Evolutionary conservation across 2,329 filamentous ascomycete species (phyloP), one percentile per base, ranked within the genome.

Genomic region (Rhexocercosporidium sp.): DNA sequence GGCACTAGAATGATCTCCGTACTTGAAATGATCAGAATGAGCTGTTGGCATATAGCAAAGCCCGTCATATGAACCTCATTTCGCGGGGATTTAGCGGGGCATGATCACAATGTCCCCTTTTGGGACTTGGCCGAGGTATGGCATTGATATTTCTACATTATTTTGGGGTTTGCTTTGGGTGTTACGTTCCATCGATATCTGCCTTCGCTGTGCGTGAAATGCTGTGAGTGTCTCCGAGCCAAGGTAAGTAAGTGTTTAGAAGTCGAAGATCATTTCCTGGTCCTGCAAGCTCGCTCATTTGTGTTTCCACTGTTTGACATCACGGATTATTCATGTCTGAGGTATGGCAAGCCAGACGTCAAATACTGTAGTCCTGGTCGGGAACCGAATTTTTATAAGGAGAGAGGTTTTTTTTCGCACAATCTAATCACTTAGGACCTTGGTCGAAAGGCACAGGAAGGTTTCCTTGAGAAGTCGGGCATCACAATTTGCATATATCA

Each of bases 61-160:
- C 34, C 27, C 22, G 56, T 59, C 56, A 41, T 44, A 27, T 44
- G 56, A 44, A 9, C 27, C 51, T 56, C 49, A 31, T 20, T 11
- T 25, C 4, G 14, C 14, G 2, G 20, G 25, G 25, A 16, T 22
- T 27, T 57, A 5, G 54, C 34, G 34, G 34, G 20, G 34, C 18
- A 29, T 44, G 56, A 59, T 44, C 56, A 59, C 37, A 59, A 59
- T 59, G 6, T 54, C 51, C 27, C 27, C 16, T 54, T 27, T 31
- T 54, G 51, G 27, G 51, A 37, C 34, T 11, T 37, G 12, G 12
- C 5, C 27, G 12, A 29, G 22, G 49, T 53, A 14, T 11, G 18
- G 3, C 22, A 18, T 59, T 44, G 20, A 37, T 34, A 20, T 7
- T 18, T n/a, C 14, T n/a, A 16, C 12, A 6, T 4, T 44, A 12